Percentiles rank a stretch among this genome's conserved stretches.
Conservation (phyloP, 768 basidiomycete species). For the Termitomyces sp. region DNA sequence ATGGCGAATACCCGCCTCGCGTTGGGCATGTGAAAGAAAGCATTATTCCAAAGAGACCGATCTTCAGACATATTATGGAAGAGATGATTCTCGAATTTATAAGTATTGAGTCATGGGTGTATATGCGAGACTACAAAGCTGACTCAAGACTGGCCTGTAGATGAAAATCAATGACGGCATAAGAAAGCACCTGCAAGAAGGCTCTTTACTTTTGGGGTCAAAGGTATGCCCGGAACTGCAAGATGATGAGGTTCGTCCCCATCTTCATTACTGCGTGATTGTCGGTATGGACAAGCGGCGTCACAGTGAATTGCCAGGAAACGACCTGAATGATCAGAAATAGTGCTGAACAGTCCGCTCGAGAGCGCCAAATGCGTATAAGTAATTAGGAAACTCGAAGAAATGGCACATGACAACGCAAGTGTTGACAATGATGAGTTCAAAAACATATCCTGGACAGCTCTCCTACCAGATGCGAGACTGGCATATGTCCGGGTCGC, state of each 20-base stretch:
- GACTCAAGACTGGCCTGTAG: not conserved
- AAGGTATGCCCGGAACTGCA: not conserved
- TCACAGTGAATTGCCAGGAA: no score
- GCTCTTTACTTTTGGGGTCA: not conserved
- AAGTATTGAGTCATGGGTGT: not conserved
- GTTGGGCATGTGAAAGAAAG: not conserved
- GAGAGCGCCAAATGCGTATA: not conserved
- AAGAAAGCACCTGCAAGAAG: not conserved
- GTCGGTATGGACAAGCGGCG: no score
- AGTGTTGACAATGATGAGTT: not conserved
- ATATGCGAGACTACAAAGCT: not conserved
- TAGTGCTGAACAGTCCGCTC: not conserved
- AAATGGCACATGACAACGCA: not conserved
- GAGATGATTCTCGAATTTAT: not conserved
- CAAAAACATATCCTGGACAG: not conserved
- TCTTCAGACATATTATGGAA: not conserved
- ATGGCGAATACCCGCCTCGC: not conserved
- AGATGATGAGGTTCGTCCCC: not conserved
- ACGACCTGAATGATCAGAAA: not conserved
- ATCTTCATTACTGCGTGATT: not conserved
- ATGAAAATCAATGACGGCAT: not conserved
- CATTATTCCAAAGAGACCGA: not conserved
- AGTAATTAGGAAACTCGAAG: not conserved
- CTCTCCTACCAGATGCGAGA: not conserved
- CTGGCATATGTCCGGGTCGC: no score